phyloP scores from a whole-genome alignment of 2,329 filamentous ascomycete species.

The Sporothrix pallida region DNA sequence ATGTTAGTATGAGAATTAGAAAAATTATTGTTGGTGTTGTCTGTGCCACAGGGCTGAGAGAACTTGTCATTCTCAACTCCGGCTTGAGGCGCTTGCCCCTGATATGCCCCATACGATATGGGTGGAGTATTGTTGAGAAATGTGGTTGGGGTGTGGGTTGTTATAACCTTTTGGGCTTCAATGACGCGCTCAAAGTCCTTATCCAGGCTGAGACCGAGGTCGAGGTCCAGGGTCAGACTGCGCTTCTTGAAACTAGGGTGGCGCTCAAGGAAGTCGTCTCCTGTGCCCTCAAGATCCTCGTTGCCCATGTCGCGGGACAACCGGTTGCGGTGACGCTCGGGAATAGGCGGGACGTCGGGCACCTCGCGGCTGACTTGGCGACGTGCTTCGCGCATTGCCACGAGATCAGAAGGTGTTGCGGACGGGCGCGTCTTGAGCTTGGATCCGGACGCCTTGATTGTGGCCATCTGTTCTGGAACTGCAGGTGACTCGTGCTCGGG shows the following conservation, averaged over 20 bases:
- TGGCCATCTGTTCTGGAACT: slow-evolving; percentile 82
- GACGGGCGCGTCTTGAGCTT: slow-evolving; percentile 89
- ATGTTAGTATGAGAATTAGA: slow-evolving; percentile 64
- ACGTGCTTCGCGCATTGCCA: slow-evolving; percentile 83
- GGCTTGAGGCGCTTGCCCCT: slow-evolving; percentile 55
- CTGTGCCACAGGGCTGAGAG: background rate
- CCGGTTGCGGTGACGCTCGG: slow-evolving; percentile 63
- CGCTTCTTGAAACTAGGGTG: slow-evolving; percentile 79
- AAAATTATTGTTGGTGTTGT: slow-evolving; percentile 35
- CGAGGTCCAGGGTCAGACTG: slow-evolving; percentile 81
- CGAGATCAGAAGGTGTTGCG: slow-evolving; percentile 81
- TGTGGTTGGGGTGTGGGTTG: slow-evolving; percentile 45
- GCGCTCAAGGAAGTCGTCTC: slow-evolving; percentile 60
- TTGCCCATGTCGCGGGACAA: slow-evolving; percentile 56
- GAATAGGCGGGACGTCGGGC: slow-evolving; percentile 64
- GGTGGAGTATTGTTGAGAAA: slow-evolving; percentile 33
- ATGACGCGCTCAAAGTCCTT: slow-evolving; percentile 95
- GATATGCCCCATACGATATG: slow-evolving; percentile 37
- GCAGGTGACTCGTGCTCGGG: slow-evolving; percentile 58
- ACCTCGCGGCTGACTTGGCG: slow-evolving; percentile 82
- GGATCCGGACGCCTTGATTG: slow-evolving; percentile 85
- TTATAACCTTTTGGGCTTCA: slow-evolving; percentile 92
- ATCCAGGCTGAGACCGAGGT: slow-evolving; percentile 84
- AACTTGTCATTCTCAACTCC: slow-evolving; percentile 31
- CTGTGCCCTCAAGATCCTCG: slow-evolving; percentile 43